Evolutionary conservation across 148 eudicot genomes (phyloP), one percentile per base, ranked within the genome.

Genomic region (Simmondsia chinensis): DNA sequence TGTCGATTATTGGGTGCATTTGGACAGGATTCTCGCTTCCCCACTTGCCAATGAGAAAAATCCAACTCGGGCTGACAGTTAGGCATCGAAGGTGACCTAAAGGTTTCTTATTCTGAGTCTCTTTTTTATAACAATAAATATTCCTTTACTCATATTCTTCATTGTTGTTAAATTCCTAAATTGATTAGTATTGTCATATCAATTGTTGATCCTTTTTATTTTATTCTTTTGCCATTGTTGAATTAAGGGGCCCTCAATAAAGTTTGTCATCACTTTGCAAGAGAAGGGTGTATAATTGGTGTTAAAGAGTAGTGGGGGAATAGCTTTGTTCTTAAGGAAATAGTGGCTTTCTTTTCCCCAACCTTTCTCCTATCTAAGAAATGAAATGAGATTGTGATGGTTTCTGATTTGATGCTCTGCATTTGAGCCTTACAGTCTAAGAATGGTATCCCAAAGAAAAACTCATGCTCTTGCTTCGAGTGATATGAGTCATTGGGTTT

Each of bases 1-100:
- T 70, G 75, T 32, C 17, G 70, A 59, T 49, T 59, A 59, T 43
- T 70, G 23, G 57, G 59, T 34, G 17, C 63, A 29, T 34, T 70
- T 47, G 61, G 44, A 53, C 63, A 43, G 37, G 35, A 52, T 52
- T 52, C 57, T 29, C 60, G 46, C 26, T 33, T 70, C 31, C 38
- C 27, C 26, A 18, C 39, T 55, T 70, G 75, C 63, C 38, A 49
- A 20, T 70, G 47, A 70, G 58, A 2, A 22, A 58, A 32, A 37
- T 53, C 60, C 33, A 14, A 34, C 56, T 56, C 46, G 23, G 58
- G 49, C 41, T 34, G 45, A 33, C 69, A 48, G 38, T 53, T 51
- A 48, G 61, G 69, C 69, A 63, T 63, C 69, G 42, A 58, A 45
- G 46, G 37, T 27, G 43, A 47, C 43, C 55, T 52, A 55, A 59